Conservation (phyloP, 2,329 filamentous ascomycete genomes). For the Fusarium multiceps region DNA sequence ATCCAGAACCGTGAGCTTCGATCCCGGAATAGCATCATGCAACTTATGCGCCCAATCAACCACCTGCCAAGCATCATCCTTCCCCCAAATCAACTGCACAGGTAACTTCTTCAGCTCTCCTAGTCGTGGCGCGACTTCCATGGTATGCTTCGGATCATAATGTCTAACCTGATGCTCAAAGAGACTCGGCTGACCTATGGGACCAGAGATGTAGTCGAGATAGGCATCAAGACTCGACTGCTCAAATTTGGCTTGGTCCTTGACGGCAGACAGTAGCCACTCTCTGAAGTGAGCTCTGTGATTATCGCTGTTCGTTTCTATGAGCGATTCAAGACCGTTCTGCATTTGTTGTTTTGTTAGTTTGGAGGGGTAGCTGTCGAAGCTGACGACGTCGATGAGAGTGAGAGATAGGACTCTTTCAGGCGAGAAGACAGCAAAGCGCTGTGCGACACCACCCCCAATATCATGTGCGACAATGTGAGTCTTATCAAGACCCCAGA, state of each 20-base stretch:
- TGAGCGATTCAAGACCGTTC: slow-evolving; percentile 45
- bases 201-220: slow-evolving; percentile 49
- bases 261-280: slow-evolving; percentile 44
- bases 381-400: slow-evolving; percentile 48
- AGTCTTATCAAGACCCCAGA: slow-evolving; percentile 43
- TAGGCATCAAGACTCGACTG: slow-evolving; percentile 42
- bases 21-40: slow-evolving; percentile 46
- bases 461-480: slow-evolving; percentile 50
- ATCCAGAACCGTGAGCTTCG: slow-evolving; percentile 44
- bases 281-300: slow-evolving; percentile 46
- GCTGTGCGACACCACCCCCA: slow-evolving; percentile 48
- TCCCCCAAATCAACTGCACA: slow-evolving; percentile 49
- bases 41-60: slow-evolving; percentile 49
- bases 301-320: slow-evolving; percentile 32
- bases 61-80: slow-evolving; percentile 48
- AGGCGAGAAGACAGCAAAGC: slow-evolving; percentile 42
- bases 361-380: slow-evolving; percentile 51
- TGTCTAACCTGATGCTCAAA: slow-evolving; percentile 51
- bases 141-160: slow-evolving; percentile 50
- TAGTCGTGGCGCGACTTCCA: slow-evolving; percentile 45
- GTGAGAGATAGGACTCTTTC: slow-evolving; percentile 44
- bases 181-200: slow-evolving; percentile 48
- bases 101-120: slow-evolving; percentile 41
- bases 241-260: slow-evolving; percentile 29
- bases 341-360: slow-evolving; percentile 49